Evolutionary conservation across 441 rosid genomes (phyloP).

Genomic region (Monsonia emarginata): DNA sequence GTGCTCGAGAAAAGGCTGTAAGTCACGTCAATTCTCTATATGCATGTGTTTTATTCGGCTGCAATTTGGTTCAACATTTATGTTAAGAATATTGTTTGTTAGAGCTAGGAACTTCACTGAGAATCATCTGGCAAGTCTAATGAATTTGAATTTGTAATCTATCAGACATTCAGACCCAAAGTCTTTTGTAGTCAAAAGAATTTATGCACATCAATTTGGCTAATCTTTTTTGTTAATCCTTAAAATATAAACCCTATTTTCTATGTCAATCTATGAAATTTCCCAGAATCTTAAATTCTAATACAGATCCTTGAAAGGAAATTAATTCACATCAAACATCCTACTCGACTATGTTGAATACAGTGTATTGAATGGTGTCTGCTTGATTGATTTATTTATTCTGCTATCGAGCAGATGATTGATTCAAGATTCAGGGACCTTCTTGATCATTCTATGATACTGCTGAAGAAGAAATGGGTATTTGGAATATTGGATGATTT

Average conservation of each 20-base stretch:
- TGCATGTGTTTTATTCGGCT: constrained; percentile 4
- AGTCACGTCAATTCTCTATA: constrained; percentile 27
- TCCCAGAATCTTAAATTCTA: too few relatives aligned
- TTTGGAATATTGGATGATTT: constrained; percentile 90
- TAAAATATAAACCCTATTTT: too few relatives aligned
- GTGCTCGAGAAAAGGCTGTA: constrained; percentile 95
- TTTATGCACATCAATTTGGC: too few relatives aligned
- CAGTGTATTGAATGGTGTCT: neutral
- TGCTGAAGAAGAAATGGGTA: constrained; percentile 84
- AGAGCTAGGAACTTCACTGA: neutral
- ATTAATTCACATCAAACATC: neutral
- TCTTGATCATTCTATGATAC: constrained; percentile 69
- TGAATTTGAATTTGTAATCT: too few relatives aligned
- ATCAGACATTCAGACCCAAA: too few relatives aligned
- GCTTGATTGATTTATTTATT: neutral
- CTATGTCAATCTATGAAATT: too few relatives aligned
- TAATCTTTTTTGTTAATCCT: too few relatives aligned
- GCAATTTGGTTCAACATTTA: too few relatives aligned
- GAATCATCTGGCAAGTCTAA: too few relatives aligned
- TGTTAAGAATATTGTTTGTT: neutral
- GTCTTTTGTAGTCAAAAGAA: too few relatives aligned
- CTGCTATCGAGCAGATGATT: constrained; percentile 55
- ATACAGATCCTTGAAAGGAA: too few relatives aligned
- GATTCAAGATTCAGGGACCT: constrained; percentile 84
- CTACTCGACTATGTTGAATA: neutral